Conservation (phyloP, 2,329 filamentous ascomycete genomes). For the Plectosphaerella sp. region DNA sequence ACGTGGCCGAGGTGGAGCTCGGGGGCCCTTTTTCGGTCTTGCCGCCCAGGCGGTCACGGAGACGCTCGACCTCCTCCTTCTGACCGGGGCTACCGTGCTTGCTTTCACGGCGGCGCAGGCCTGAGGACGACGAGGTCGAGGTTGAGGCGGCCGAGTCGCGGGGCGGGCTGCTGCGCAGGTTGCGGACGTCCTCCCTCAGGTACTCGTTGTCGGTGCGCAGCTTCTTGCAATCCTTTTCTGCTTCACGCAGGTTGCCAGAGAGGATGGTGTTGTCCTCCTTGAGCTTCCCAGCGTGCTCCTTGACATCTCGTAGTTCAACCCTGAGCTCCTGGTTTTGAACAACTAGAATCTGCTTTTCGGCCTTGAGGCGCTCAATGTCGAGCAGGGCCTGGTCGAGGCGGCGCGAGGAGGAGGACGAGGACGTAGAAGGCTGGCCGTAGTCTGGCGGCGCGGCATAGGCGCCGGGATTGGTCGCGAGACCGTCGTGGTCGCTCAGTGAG, state of each 20-base stretch:
- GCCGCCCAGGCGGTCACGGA: conserved; percentile 29
- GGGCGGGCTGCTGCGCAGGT: not conserved
- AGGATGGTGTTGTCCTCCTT: conserved; percentile 10
- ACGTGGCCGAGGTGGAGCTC: conserved; percentile 14
- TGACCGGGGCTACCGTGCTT: conserved; percentile 12
- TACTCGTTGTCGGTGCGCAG: conserved; percentile 14
- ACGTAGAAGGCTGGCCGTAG: conserved; percentile 4
- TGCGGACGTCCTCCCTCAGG: conserved; percentile 10
- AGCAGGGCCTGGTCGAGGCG: not conserved
- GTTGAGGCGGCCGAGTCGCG: not conserved
- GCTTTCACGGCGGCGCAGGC: not conserved
- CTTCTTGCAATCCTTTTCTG: conserved; percentile 14
- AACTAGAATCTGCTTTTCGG: not conserved
- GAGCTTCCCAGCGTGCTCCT: not conserved
- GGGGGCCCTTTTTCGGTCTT: conserved; percentile 16
- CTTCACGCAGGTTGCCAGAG: conserved; percentile 15
- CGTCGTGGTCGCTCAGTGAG: conserved; percentile 14
- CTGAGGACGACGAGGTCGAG: not conserved
- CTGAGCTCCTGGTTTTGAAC: not conserved
- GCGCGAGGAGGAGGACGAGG: not conserved
- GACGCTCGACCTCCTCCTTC: conserved; percentile 17
- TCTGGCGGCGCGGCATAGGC: conserved; percentile 4
- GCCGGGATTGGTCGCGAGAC: conserved; percentile 13
- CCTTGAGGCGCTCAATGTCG: conserved; percentile 1
- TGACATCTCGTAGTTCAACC: not conserved